phyloP scores from a whole-genome alignment of 164 flowering plant genomes.

The Santalum album region DNA sequence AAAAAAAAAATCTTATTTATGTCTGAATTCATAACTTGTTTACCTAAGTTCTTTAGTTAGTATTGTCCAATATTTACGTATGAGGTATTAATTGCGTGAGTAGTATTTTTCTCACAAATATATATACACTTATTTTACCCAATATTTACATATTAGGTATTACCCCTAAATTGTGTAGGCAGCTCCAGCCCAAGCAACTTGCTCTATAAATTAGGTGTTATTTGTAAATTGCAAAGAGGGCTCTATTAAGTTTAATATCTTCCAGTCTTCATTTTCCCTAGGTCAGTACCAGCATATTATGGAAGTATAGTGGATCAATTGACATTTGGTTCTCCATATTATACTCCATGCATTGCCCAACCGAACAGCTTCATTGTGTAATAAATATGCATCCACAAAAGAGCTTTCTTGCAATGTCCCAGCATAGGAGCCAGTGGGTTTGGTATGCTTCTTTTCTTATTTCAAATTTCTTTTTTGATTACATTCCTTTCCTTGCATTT shows the following conservation, averaged over 20 bases:
- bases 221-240: no score
- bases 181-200: no score
- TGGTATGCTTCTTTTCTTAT: background rate
- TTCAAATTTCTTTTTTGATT: background rate
- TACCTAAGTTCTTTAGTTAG: no score
- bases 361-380: background rate
- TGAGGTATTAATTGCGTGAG: no score
- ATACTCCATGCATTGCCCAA: background rate
- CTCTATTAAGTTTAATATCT: background rate
- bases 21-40: no score
- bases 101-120: no score
- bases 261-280: conserved; percentile 14
- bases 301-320: background rate
- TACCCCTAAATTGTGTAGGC: no score
- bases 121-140: no score
- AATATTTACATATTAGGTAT: no score
- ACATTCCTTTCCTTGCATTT: background rate
- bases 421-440: background rate
- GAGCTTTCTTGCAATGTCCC: conserved; percentile 1
- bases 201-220: no score
- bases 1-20: background rate
- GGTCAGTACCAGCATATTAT: conserved; percentile 58
- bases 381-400: background rate
- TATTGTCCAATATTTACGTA: no score
- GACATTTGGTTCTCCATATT: background rate